Evolutionary conservation across 306 rosid species (phyloP).

Genomic region (Fragaria vesca): DNA sequence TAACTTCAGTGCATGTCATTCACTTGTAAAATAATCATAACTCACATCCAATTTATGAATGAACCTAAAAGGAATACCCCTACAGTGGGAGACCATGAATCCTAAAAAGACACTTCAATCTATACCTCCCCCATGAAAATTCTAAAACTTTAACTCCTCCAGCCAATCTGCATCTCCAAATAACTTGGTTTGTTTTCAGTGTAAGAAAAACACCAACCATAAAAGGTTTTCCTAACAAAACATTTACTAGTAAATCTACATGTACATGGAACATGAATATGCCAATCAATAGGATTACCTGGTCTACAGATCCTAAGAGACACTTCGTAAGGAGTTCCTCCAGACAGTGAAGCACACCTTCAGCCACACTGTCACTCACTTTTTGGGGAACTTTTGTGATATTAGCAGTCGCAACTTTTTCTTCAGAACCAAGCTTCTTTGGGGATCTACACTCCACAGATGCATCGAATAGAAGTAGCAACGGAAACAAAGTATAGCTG

Average conservation of each 20-base stretch:
- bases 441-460: slow-evolving; percentile 65
- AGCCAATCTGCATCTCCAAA: neutral
- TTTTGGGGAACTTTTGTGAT: slow-evolving; percentile 31
- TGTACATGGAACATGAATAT: neutral
- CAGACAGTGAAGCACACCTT: slow-evolving; percentile 82
- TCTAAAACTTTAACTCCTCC: neutral
- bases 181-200: neutral
- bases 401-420: slow-evolving; percentile 22
- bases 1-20: neutral
- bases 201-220: neutral
- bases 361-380: slow-evolving; percentile 79
- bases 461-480: slow-evolving; percentile 79
- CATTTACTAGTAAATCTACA: neutral
- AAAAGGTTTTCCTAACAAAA: neutral
- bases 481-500: slow-evolving; percentile 82
- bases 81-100: neutral
- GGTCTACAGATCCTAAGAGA: slow-evolving; percentile 70
- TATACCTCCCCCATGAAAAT: neutral
- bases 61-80: neutral
- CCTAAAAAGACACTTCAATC: neutral
- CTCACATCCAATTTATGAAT: neutral
- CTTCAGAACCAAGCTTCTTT: slow-evolving; percentile 56
- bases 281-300: slow-evolving; percentile 48
- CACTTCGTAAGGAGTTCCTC: slow-evolving; percentile 84
- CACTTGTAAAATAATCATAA: neutral